Percentiles rank a stretch among this genome's conserved stretches.
Evolutionary conservation across 1,284 basidiomycete species (phyloP).

Genomic region (Clitocybe nebularis): DNA sequence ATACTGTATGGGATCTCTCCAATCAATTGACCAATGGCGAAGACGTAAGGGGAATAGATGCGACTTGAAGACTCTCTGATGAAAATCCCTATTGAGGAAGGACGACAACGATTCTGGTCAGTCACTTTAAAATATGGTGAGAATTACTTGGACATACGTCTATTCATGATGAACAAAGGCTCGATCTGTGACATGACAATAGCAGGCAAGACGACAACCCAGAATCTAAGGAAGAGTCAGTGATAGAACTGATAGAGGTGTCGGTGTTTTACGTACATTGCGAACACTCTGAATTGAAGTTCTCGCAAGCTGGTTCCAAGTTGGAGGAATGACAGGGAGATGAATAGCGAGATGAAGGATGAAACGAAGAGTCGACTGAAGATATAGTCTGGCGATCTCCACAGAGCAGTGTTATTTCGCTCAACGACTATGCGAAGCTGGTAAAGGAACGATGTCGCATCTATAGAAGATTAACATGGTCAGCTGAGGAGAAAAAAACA

Average conservation of each 20-base stretch:
- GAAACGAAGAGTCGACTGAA: constrained; percentile 83
- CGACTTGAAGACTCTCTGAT: constrained; percentile 73
- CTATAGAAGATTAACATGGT: constrained; percentile 26
- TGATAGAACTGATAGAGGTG: constrained; percentile 2
- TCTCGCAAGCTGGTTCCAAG: constrained; percentile 60
- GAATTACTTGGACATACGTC: constrained; percentile 38
- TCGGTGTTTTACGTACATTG: constrained; percentile 44
- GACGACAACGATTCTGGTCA: not conserved
- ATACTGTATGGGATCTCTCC: constrained; percentile 82
- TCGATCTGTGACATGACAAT: constrained; percentile 81
- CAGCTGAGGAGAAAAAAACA: not conserved
- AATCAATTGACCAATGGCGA: constrained; percentile 78
- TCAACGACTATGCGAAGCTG: constrained; percentile 75
- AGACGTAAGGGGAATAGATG: constrained; percentile 78
- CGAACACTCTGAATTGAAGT: constrained; percentile 84
- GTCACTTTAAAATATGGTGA: not conserved
- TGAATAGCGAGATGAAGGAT: constrained; percentile 72
- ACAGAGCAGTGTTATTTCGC: constrained; percentile 76
- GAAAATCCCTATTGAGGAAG: constrained; percentile 39
- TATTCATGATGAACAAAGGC: constrained; percentile 82
- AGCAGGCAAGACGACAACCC: constrained; percentile 68
- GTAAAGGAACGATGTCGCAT: constrained; percentile 75
- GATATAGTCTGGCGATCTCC: constrained; percentile 81
- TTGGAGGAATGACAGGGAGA: constrained; percentile 83
- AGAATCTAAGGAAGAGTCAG: constrained; percentile 44